phyloP scores from a whole-genome alignment of 495 filamentous ascomycete species.

The Hyaloscypha finlandica region DNA sequence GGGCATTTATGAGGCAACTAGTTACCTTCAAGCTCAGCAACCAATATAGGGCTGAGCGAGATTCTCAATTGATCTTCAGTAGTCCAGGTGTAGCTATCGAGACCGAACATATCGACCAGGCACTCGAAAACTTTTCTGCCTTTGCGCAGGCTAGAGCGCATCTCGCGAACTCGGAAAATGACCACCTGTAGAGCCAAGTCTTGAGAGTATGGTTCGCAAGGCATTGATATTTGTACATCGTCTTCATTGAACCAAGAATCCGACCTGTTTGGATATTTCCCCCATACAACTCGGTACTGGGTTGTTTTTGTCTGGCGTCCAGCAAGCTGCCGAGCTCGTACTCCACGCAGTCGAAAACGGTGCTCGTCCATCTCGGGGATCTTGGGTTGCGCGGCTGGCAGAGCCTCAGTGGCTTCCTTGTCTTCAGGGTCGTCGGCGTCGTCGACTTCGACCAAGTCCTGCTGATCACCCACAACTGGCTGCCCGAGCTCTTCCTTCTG shows the following conservation, averaged over 20 bases:
- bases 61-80: conserved; percentile 27
- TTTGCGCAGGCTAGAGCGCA: too few relatives aligned
- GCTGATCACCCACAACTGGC: too few relatives aligned
- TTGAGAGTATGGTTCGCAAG: conserved; percentile 27
- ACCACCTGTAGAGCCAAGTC: conserved; percentile 19
- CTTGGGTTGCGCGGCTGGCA: conserved; percentile 21
- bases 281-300: conserved; percentile 16
- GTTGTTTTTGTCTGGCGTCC: conserved; percentile 15
- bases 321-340: conserved; percentile 21
- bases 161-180: background rate
- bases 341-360: conserved; percentile 22
- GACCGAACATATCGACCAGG: too few relatives aligned
- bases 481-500: conserved; percentile 2
- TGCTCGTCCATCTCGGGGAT: too few relatives aligned
- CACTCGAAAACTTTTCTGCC: too few relatives aligned
- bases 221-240: conserved; percentile 18
- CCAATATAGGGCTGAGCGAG: conserved; percentile 25
- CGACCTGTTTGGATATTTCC: conserved; percentile 12
- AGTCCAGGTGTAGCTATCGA: background rate
- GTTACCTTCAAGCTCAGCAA: background rate
- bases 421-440: conserved; percentile 17
- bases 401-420: conserved; percentile 27
- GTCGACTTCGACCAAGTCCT: conserved; percentile 4
- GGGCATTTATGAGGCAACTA: conserved; percentile 12
- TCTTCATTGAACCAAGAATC: conserved; percentile 9